These are phyloP conservation scores for Colletotrichum eremochloae DNA, from an alignment of 2,329 filamentous ascomycete species.

Conservation along the genomic window DNA sequence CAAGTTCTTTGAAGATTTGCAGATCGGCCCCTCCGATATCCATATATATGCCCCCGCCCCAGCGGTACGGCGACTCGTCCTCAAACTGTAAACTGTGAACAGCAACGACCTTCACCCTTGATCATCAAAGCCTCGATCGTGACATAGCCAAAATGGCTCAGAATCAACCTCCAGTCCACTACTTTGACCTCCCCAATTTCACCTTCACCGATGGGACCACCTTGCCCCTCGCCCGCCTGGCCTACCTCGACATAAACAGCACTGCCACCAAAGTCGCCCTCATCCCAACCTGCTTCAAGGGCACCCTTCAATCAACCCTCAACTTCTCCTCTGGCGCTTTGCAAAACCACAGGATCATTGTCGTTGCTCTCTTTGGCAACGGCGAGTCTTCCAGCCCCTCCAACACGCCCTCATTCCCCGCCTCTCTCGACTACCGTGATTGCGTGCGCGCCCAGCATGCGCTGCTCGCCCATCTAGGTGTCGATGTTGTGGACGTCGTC, in stretches of 20 bases:
- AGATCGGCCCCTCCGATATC: constrained; percentile 1
- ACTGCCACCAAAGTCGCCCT: constrained; percentile 56
- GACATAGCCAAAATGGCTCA: not conserved
- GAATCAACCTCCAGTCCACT: not conserved
- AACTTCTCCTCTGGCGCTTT: not conserved
- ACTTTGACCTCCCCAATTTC: constrained; percentile 3
- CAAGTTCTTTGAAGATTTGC: not conserved
- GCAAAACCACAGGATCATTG: constrained; percentile 57
- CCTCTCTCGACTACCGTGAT: constrained; percentile 58
- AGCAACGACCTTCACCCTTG: not conserved
- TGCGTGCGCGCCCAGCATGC: constrained; percentile 57
- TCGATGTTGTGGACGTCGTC: constrained; percentile 53
- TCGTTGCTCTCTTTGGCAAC: constrained; percentile 62
- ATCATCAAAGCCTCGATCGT: not conserved
- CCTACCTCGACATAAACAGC: constrained; percentile 47
- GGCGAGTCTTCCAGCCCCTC: constrained; percentile 62
- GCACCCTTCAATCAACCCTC: not conserved
- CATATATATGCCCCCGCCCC: not conserved
- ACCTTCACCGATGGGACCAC: not conserved
- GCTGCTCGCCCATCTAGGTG: not conserved
- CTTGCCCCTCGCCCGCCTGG: constrained; percentile 35
- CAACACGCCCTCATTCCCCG: constrained; percentile 54
- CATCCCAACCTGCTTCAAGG: constrained; percentile 65
- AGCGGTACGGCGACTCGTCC: not conserved
- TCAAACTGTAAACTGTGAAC: not conserved